These are phyloP conservation scores for Arabis alpina DNA, from an alignment of 345 rosid genomes.

Conservation along the genomic window DNA sequence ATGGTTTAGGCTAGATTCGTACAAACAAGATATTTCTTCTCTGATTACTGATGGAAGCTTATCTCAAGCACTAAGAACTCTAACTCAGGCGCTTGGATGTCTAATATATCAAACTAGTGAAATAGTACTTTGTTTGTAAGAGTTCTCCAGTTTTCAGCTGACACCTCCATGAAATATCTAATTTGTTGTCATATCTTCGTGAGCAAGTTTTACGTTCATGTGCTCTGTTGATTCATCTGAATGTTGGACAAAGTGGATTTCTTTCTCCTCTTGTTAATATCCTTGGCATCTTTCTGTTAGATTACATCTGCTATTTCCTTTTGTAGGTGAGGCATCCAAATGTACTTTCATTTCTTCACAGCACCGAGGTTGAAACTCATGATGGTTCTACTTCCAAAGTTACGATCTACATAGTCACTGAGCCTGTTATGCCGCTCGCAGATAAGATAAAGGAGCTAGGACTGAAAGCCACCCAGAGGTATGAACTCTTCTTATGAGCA, in stretches of 20 bases:
- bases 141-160: too few relatives aligned
- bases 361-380: slow-evolving; percentile 83
- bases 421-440: slow-evolving; percentile 96
- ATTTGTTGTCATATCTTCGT: slow-evolving; percentile 4
- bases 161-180: slow-evolving; percentile 2
- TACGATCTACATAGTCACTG: slow-evolving; percentile 91
- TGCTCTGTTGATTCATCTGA: slow-evolving; percentile 17
- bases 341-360: slow-evolving; percentile 87
- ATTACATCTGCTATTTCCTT: slow-evolving; percentile 20
- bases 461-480: slow-evolving; percentile 91
- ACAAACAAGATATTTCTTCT: neutral
- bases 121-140: slow-evolving; percentile 16
- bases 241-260: slow-evolving; percentile 2
- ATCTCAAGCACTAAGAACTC: slow-evolving; percentile 10
- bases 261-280: slow-evolving; percentile 12
- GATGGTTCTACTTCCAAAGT: slow-evolving; percentile 75
- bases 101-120: neutral
- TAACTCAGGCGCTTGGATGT: slow-evolving; percentile 1
- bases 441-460: slow-evolving; percentile 96
- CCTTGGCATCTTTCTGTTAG: slow-evolving; percentile 12
- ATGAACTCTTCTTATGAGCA: slow-evolving; percentile 29
- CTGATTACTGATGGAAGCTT: neutral
- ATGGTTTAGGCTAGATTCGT: slow-evolving; percentile 16
- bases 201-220: neutral
- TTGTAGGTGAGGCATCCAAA: slow-evolving; percentile 97